A percentile compares a stretch with the other conserved stretches of the same genome.
These are phyloP conservation scores for Malus hybrid DNA, from an alignment of 331 rosid genomes.

Conservation along the genomic window DNA sequence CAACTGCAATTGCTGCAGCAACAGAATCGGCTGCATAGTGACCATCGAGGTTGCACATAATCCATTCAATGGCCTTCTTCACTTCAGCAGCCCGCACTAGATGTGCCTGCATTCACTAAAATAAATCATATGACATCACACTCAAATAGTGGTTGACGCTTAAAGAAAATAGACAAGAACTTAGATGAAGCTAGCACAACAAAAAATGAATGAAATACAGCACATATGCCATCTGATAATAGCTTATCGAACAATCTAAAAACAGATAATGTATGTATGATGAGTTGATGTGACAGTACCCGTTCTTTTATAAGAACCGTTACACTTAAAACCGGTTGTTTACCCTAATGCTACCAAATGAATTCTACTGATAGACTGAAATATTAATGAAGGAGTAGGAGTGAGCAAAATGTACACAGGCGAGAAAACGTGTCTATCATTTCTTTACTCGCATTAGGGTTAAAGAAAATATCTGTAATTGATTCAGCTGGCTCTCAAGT, in stretches of 20 bases:
- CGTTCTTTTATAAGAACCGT: background rate
- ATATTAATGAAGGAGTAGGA: background rate
- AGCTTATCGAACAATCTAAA: background rate
- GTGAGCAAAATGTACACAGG: background rate
- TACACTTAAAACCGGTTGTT: background rate
- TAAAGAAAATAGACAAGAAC: conserved; percentile 5
- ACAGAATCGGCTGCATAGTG: conserved; percentile 95
- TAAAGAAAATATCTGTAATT: too few relatives aligned
- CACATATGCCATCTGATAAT: background rate
- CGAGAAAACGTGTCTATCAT: background rate
- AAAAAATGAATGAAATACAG: conserved; percentile 1
- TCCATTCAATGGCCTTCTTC: conserved; percentile 94
- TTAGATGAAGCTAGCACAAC: background rate
- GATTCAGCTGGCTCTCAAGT: background rate
- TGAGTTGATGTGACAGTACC: background rate
- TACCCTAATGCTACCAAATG: background rate
- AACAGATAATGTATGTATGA: background rate
- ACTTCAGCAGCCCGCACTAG: conserved; percentile 94
- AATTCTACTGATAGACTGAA: background rate
- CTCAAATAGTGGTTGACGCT: conserved; percentile 27
- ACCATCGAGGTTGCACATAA: conserved; percentile 84
- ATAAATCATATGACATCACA: conserved; percentile 68
- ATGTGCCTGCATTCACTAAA: conserved; percentile 99
- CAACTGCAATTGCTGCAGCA: conserved; percentile 89
- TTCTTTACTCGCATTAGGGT: background rate